Conservation (phyloP, 75 land plant genomes). For the Cunninghamia lanceolata region DNA sequence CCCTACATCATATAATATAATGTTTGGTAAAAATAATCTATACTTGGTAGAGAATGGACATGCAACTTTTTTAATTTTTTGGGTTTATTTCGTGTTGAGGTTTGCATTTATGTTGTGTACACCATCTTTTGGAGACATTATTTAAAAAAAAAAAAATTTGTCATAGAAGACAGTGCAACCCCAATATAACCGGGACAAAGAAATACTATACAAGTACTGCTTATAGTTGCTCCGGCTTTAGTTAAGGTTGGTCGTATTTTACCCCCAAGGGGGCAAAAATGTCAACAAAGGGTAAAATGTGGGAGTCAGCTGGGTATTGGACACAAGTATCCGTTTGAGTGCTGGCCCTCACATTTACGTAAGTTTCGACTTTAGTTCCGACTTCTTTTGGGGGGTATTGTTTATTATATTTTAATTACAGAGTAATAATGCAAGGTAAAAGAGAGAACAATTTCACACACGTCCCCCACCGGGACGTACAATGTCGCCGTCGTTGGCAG, state of each 20-base stretch:
- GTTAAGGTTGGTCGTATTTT: not conserved
- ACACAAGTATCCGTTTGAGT: not conserved
- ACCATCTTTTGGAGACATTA: not conserved
- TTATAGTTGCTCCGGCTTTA: not conserved
- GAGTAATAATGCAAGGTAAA: not conserved
- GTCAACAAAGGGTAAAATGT: not conserved
- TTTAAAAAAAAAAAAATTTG: not conserved
- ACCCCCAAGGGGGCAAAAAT: not conserved
- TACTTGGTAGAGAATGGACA: not conserved
- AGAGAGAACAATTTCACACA: not conserved
- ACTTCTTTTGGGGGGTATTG: too few species aligned
- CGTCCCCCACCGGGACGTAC: conserved; percentile 13
- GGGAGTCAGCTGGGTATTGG: not conserved
- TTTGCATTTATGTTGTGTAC: not conserved
- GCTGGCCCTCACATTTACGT: not conserved
- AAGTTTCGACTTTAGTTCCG: not conserved
- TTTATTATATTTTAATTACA: not conserved
- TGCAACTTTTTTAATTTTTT: not conserved
- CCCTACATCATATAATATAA: not conserved
- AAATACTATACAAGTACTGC: conserved; percentile 1
- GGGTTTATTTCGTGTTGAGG: not conserved
- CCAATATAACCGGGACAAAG: not conserved
- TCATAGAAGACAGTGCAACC: not conserved
- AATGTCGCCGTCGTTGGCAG: conserved; percentile 17
- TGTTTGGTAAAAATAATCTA: not conserved